Evolutionary conservation across 345 rosid species (phyloP).

Genomic region (Ceriops tagal): DNA sequence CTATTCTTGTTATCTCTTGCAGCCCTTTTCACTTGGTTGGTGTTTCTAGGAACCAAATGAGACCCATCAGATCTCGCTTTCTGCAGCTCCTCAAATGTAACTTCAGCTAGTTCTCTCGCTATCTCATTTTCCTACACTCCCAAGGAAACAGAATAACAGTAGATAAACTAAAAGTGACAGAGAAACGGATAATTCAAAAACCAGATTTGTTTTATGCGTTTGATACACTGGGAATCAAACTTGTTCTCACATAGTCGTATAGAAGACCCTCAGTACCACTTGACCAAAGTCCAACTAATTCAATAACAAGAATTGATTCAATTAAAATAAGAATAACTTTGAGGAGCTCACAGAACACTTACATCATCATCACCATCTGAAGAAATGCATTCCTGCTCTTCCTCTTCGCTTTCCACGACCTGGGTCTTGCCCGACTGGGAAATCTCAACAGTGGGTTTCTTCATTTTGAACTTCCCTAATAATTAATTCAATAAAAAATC

Average conservation of each 20-base stretch:
- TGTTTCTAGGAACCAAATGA: conserved; percentile 34
- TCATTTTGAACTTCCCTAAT: not conserved
- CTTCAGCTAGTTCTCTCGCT: conserved; percentile 58
- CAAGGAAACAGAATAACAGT: not conserved
- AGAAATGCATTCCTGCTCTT: conserved; percentile 10
- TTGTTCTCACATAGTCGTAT: too few species aligned
- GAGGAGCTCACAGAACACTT: conserved; percentile 2
- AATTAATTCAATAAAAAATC: too few species aligned
- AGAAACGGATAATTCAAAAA: too few species aligned
- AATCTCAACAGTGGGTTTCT: conserved; percentile 16
- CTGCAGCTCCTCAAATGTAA: conserved; percentile 78
- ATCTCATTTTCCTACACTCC: conserved; percentile 47
- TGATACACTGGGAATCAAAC: too few species aligned
- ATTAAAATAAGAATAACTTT: not conserved
- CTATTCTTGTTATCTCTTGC: conserved; percentile 74
- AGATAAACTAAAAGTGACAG: not conserved
- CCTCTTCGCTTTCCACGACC: conserved; percentile 35
- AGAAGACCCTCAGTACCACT: too few species aligned
- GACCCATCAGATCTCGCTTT: conserved; percentile 70
- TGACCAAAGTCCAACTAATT: too few species aligned
- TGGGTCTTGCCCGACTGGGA: conserved; percentile 27
- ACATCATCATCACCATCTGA: conserved; percentile 39
- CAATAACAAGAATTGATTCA: not conserved
- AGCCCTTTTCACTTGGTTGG: conserved; percentile 36
- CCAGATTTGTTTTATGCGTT: too few species aligned